These are phyloP conservation scores for Isabelozyma heimii DNA, from an alignment of 805 yeast species.

Conservation along the genomic window DNA sequence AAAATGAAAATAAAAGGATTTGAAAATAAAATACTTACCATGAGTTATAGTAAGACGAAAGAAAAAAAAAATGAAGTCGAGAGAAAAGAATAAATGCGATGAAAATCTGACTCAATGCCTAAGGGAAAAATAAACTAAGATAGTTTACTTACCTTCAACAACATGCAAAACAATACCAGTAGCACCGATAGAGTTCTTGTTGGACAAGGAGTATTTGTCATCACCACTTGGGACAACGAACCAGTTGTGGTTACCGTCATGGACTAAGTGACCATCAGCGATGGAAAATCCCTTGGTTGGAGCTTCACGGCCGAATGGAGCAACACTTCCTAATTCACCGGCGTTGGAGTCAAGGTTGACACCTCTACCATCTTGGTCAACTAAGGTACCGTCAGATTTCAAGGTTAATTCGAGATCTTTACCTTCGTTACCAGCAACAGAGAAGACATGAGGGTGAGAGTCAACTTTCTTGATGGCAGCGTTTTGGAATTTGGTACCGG, in stretches of 20 bases:
- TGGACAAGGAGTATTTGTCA: constrained; percentile 21
- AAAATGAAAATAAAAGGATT: too few species aligned
- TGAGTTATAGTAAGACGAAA: background rate
- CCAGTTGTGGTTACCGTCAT: constrained; percentile 32
- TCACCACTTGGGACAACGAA: constrained; percentile 35
- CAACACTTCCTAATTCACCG: constrained; percentile 32
- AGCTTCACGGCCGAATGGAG: constrained; percentile 27
- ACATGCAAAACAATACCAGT: constrained; percentile 23
- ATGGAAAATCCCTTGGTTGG: constrained; percentile 41
- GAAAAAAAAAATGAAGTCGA: too few species aligned
- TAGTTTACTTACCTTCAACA: constrained; percentile 4
- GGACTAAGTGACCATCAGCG: constrained; percentile 32
- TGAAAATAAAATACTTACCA: too few species aligned
- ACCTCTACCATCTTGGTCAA: constrained; percentile 28
- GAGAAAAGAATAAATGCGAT: background rate
- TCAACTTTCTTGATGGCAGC: constrained; percentile 23
- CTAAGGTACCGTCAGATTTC: constrained; percentile 23
- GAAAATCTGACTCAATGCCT: background rate
- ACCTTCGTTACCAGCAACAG: constrained; percentile 32
- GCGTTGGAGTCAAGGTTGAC: constrained; percentile 23
- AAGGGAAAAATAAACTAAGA: background rate
- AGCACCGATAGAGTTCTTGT: constrained; percentile 26
- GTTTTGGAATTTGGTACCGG: constrained; percentile 26
- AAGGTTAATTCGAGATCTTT: constrained; percentile 20
- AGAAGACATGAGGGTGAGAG: constrained; percentile 30